A percentile compares a stretch with the other conserved stretches of the same genome.
Evolutionary conservation across 2,329 filamentous ascomycete genomes (phyloP).

Genomic region (Elsinoe necatrix): DNA sequence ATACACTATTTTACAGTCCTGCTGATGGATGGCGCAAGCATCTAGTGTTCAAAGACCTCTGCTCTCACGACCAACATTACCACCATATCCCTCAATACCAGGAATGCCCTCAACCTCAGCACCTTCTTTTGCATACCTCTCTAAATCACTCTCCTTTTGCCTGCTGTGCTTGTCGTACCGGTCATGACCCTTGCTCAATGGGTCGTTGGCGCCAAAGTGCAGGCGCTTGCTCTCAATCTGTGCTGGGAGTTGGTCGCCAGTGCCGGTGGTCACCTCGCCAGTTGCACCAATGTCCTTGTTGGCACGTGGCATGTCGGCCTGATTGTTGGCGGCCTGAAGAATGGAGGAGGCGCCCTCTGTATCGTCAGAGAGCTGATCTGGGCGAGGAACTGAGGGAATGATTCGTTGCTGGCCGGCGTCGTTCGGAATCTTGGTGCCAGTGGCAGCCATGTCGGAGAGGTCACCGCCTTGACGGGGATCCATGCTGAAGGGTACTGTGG

Average conservation of each 20-base stretch:
- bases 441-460: constrained; percentile 31
- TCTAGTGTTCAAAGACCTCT: neutral
- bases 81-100: constrained; percentile 26
- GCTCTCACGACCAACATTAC: neutral
- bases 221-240: constrained; percentile 34
- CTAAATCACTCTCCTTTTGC: constrained; percentile 32
- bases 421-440: constrained; percentile 34
- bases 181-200: constrained; percentile 31
- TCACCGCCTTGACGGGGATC: constrained; percentile 21
- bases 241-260: constrained; percentile 28
- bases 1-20: neutral
- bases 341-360: constrained; percentile 30
- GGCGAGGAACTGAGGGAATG: constrained; percentile 42
- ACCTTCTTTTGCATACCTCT: constrained; percentile 33
- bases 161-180: constrained; percentile 34
- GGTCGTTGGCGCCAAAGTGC: constrained; percentile 27
- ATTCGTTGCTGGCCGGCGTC: constrained; percentile 39
- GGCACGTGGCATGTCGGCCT: constrained; percentile 38
- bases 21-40: neutral
- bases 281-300: constrained; percentile 28
- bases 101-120: constrained; percentile 26
- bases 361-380: constrained; percentile 36
- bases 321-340: constrained; percentile 38
- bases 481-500: constrained; percentile 1
- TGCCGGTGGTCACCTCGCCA: constrained; percentile 30